Base-by-base conservation (phyloP, 2,329 filamentous ascomycete species). In the Arthrobotrys conoides region DNA sequence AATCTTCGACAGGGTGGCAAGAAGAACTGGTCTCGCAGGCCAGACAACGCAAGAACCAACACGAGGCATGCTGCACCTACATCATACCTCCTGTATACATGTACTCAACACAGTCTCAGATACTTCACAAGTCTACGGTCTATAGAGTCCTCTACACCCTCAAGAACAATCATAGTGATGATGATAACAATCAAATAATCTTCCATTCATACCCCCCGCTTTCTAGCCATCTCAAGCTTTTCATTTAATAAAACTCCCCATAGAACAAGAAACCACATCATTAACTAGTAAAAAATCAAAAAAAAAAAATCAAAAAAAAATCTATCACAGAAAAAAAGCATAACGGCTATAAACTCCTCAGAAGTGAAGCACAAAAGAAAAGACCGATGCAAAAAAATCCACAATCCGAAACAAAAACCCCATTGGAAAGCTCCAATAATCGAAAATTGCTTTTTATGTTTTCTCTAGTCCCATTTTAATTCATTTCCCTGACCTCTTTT, bases 371-470 rank as follows among this genome's bases (percentile, higher is more conserved):
- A 59, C 5, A 18, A 27, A 24, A 33, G 33, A 55, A 55, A n/a
- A 36, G 16, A 41, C 9, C 38, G 12, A 14, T 14, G 10, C 36
- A 22, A 20, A 64, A n/a, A 46, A 46, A 46, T 27, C 59, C 53
- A 20, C n/a, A 59, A 38, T n/a, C 44, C 44, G 20, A 18, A 30
- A 30, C 27, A 30, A 30, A 55, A 30, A 55, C 53, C 53, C 53
- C 53, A 20, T 36, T 30, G 27, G n/a, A n/a, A 30, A 30, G 3
- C 6, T 36, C 53, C 53, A 14, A n/a, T 59, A 14, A 9, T 59
- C 6, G 27, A 2, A n/a, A 38, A 59, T 59, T 66, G 61, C 61
- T 66, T 66, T 61, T 59, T 59, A 59, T 59, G 12, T 51, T 68
- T 55, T 55, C 48, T 44, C 49, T 20, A 44, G 27, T 27, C 20